phyloP scores from a whole-genome alignment of 257 asterid species.

The Coffea eugenioides region DNA sequence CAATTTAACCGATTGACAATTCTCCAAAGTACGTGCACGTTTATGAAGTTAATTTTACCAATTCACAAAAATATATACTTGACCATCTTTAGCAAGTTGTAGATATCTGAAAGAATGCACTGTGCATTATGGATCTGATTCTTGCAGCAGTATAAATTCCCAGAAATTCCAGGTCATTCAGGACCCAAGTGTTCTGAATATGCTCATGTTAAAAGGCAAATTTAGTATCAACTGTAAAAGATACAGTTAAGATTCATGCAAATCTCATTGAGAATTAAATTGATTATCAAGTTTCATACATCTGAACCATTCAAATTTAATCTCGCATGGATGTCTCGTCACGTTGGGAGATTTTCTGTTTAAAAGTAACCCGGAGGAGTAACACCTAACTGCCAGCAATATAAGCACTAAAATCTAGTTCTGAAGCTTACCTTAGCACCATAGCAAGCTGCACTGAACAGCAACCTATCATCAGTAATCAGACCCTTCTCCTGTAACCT shows the following conservation, averaged over 20 bases:
- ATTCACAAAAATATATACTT: neutral
- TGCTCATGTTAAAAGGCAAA: neutral
- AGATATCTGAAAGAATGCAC: neutral
- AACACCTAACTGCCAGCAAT: neutral
- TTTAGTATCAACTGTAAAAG: neutral
- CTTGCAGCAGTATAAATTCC: neutral
- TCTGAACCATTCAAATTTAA: no score
- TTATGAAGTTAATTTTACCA: neutral
- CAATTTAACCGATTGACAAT: neutral
- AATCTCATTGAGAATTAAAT: no score
- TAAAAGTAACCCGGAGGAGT: no score
- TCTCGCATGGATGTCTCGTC: no score
- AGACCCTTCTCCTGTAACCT: conserved; percentile 88
- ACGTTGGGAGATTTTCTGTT: no score
- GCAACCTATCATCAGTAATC: conserved; percentile 71
- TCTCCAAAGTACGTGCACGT: no score
- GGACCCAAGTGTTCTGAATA: neutral
- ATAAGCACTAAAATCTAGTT: neutral
- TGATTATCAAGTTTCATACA: neutral
- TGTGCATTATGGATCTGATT: neutral
- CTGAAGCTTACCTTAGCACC: conserved; percentile 75
- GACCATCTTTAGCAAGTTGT: neutral
- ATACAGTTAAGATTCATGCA: neutral
- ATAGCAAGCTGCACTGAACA: conserved; percentile 78
- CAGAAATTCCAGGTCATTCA: neutral